Conservation (phyloP, 495 filamentous ascomycete species). For the Sporormia fimetaria region DNA sequence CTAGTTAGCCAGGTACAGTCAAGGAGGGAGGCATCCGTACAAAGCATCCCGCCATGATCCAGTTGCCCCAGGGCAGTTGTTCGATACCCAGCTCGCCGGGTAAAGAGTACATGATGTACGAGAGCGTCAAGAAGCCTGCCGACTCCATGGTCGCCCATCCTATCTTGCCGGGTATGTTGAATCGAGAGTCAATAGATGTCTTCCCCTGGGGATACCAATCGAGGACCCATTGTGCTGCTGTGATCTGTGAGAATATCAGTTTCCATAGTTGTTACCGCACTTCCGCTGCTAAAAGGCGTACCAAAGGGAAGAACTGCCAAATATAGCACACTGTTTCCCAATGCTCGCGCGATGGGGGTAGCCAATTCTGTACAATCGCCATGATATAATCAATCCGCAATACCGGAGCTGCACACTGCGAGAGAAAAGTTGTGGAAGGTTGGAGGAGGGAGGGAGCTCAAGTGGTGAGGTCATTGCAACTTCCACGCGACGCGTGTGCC, state of each 20-base stretch:
- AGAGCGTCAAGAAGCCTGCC: constrained; percentile 59
- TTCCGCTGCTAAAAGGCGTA: constrained; percentile 15
- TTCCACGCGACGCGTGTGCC: too few species aligned
- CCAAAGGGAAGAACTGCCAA: constrained; percentile 41
- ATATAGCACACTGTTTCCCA: constrained; percentile 36
- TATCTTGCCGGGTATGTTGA: constrained; percentile 82
- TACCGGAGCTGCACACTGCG: too few species aligned
- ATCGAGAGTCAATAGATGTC: constrained; percentile 56
- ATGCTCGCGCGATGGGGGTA: constrained; percentile 41
- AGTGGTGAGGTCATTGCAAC: too few species aligned
- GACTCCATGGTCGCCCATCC: constrained; percentile 84
- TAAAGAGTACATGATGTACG: constrained; percentile 63
- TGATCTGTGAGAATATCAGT: constrained; percentile 27
- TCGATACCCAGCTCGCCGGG: constrained; percentile 41
- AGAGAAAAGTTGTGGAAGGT: too few species aligned
- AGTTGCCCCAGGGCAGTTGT: constrained; percentile 55
- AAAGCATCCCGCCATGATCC: constrained; percentile 52
- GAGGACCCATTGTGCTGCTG: constrained; percentile 34
- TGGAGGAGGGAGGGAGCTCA: too few species aligned
- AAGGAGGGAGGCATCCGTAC: constrained; percentile 30
- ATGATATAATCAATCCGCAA: constrained; percentile 25
- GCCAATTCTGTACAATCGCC: constrained; percentile 34
- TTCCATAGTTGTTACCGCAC: not conserved
- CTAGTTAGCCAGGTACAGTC: constrained; percentile 5
- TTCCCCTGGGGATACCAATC: constrained; percentile 52